phyloP scores from a whole-genome alignment of 441 rosid genomes.

The Jatropha multifida region DNA sequence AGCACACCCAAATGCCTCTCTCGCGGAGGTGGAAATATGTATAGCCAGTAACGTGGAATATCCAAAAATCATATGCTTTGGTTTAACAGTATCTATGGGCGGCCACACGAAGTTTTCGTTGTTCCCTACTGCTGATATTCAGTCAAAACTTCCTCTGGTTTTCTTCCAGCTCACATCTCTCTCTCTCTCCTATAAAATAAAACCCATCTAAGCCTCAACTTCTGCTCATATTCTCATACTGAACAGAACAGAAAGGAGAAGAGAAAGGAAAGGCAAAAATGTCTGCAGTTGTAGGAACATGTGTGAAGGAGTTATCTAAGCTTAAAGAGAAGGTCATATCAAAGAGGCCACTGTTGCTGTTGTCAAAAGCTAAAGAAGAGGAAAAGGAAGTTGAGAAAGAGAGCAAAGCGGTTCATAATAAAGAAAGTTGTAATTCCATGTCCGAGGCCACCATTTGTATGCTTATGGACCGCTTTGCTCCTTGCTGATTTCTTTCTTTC shows the following conservation, averaged over 20 bases:
- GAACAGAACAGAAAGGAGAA: not conserved
- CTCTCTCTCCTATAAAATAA: constrained; percentile 16
- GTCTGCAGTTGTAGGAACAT: constrained; percentile 59
- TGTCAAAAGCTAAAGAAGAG: constrained; percentile 22
- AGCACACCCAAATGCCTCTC: not conserved
- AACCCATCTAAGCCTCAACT: not conserved
- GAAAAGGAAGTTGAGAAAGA: constrained; percentile 29
- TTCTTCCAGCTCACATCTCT: too few relatives aligned
- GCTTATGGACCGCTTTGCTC: constrained; percentile 86
- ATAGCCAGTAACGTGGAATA: not conserved
- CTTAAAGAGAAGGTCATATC: constrained; percentile 51
- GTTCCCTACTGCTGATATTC: too few relatives aligned
- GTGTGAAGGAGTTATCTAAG: constrained; percentile 61
- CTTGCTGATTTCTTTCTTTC: constrained; percentile 36
- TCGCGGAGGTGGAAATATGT: not conserved
- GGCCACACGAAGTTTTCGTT: constrained; percentile 8
- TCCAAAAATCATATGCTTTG: constrained; percentile 2
- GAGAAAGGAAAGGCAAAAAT: constrained; percentile 26
- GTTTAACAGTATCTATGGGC: constrained; percentile 14
- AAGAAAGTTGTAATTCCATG: constrained; percentile 38
- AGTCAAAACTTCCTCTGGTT: constrained; percentile 9
- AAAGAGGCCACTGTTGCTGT: constrained; percentile 20
- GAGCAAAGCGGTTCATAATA: constrained; percentile 20
- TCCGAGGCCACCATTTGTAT: constrained; percentile 64
- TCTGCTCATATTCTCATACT: not conserved